phyloP scores from a whole-genome alignment of 2,329 filamentous ascomycete genomes.

The Trichoderma sp. region DNA sequence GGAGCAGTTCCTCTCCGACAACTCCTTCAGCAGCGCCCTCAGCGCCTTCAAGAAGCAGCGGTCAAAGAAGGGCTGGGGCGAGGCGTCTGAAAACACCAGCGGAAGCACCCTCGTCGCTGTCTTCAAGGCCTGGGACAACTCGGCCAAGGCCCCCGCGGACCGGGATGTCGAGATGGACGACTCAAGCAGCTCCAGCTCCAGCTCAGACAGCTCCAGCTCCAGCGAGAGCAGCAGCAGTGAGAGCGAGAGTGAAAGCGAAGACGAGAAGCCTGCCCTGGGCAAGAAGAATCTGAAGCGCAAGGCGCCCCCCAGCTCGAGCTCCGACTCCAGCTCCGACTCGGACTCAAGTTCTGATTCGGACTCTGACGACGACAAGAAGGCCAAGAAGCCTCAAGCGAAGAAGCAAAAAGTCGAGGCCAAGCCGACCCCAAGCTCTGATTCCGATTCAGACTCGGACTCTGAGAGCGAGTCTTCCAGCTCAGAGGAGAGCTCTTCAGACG shows the following conservation, averaged over 20 bases:
- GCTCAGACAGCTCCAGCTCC: constrained; percentile 34
- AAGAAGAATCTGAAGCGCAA: constrained; percentile 45
- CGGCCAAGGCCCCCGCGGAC: constrained; percentile 27
- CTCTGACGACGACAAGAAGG: constrained; percentile 44
- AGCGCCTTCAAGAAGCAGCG: constrained; percentile 65
- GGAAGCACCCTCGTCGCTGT: constrained; percentile 48
- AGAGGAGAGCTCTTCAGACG: not conserved
- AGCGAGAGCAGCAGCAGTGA: constrained; percentile 37
- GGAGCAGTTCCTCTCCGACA: constrained; percentile 64
- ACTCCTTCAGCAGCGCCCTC: constrained; percentile 64
- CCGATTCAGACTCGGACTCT: constrained; percentile 34
- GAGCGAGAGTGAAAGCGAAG: constrained; percentile 31
- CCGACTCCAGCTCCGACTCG: constrained; percentile 28
- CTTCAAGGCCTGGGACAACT: constrained; percentile 53
- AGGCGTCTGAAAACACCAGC: constrained; percentile 34
- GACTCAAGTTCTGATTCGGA: constrained; percentile 41
- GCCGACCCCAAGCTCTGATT: constrained; percentile 17
- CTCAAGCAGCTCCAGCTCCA: constrained; percentile 26
- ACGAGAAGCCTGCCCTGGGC: constrained; percentile 28
- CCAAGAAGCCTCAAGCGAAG: constrained; percentile 52
- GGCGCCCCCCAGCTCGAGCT: constrained; percentile 36
- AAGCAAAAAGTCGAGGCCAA: constrained; percentile 48
- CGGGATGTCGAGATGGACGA: constrained; percentile 30
- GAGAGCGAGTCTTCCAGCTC: constrained; percentile 28
- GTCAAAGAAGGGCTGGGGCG: constrained; percentile 53